A percentile compares a stretch with the other conserved stretches of the same genome.
Conservation (phyloP, 1,284 basidiomycete species). For the Abortiporus biennis region DNA sequence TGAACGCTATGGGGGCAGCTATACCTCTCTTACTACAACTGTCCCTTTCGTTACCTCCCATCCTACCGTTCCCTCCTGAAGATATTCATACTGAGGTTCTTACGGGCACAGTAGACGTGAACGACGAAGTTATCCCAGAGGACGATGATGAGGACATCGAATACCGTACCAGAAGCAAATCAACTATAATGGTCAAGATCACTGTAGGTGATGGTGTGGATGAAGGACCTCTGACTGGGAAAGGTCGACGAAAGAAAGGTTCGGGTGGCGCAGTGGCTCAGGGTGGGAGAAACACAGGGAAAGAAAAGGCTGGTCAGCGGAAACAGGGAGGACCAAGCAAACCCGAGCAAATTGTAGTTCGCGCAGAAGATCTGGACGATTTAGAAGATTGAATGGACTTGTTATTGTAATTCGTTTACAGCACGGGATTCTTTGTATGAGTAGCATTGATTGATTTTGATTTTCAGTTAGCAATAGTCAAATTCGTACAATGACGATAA, state of each 20-base stretch:
- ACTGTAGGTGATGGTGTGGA: constrained; percentile 54
- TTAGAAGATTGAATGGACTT: neutral
- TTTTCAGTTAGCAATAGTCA: too few relatives aligned
- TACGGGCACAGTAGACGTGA: constrained; percentile 73
- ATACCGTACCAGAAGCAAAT: constrained; percentile 64
- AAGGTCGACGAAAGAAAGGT: constrained; percentile 16
- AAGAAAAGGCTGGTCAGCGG: constrained; percentile 13
- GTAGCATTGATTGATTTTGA: too few relatives aligned
- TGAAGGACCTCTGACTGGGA: constrained; percentile 24
- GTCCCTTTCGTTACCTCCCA: constrained; percentile 64
- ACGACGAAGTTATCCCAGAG: constrained; percentile 74
- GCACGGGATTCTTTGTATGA: too few relatives aligned
- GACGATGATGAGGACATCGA: constrained; percentile 69
- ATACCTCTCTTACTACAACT: constrained; percentile 79
- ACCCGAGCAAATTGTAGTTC: constrained; percentile 24
- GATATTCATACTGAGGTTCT: constrained; percentile 64
- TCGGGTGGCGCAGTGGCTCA: constrained; percentile 1
- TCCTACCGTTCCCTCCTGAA: constrained; percentile 62
- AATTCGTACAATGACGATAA: too few relatives aligned
- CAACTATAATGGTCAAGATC: constrained; percentile 54
- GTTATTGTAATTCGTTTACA: too few relatives aligned
- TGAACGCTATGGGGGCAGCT: constrained; percentile 83
- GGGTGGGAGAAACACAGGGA: constrained; percentile 17
- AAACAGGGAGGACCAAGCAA: constrained; percentile 6
- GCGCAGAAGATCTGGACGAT: constrained; percentile 29